Conservation (phyloP, 768 basidiomycete genomes). For the Serendipita vermifera region DNA sequence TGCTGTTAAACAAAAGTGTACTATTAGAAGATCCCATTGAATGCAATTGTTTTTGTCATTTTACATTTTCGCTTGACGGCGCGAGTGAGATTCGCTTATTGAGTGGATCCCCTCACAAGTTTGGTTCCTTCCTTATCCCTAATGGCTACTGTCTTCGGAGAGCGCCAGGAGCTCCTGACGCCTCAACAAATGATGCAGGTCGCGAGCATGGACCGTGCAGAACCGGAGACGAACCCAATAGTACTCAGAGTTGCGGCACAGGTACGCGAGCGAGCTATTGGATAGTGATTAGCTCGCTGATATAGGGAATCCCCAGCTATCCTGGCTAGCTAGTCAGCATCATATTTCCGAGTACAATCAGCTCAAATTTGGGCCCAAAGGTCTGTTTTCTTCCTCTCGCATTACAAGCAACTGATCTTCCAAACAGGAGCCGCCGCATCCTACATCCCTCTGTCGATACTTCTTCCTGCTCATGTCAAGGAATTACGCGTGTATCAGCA, state of each 20-base stretch:
- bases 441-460: conserved; percentile 53
- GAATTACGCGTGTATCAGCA: conserved; percentile 43
- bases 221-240: conserved; percentile 3
- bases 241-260: conserved; percentile 1
- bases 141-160: neutral
- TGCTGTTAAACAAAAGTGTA: too few relatives aligned
- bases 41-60: too few relatives aligned
- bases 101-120: too few relatives aligned
- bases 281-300: neutral
- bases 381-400: conserved; percentile 14
- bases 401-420: neutral
- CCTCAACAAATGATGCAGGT: conserved; percentile 7
- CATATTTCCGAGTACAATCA: conserved; percentile 59
- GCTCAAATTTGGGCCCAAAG: conserved; percentile 46
- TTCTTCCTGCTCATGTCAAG: conserved; percentile 44
- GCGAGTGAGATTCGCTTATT: too few relatives aligned
- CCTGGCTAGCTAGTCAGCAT: conserved; percentile 56
- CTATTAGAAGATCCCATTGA: too few relatives aligned
- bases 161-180: neutral
- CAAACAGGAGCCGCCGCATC: conserved; percentile 38
- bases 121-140: neutral
- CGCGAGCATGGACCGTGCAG: conserved; percentile 3
- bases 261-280: neutral
- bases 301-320: conserved; percentile 28
- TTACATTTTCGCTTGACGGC: too few relatives aligned